Conservation (phyloP, 164 flowering plant genomes). For the Cinnamomum chago region DNA sequence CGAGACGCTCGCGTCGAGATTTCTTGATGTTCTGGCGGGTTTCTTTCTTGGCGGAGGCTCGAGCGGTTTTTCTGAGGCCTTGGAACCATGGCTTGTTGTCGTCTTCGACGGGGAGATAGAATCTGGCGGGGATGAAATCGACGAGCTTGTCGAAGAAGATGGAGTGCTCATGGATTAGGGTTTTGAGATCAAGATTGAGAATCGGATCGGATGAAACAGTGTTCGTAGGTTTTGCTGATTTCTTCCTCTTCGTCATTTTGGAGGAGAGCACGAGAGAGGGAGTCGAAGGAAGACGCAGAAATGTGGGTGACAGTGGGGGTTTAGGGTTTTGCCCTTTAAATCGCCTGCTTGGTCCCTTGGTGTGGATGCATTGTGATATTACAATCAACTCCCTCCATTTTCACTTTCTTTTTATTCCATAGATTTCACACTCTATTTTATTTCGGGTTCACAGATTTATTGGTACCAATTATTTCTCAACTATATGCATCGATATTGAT, state of each 20-base stretch:
- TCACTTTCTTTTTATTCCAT: too few relatives aligned
- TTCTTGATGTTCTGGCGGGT: slow-evolving; percentile 67
- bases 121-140: slow-evolving; percentile 68
- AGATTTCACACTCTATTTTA: too few relatives aligned
- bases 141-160: slow-evolving; percentile 64
- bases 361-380: too few relatives aligned
- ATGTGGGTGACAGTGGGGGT: not conserved
- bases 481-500: too few relatives aligned
- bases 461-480: too few relatives aligned
- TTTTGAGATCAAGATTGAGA: slow-evolving; percentile 32
- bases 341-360: too few relatives aligned
- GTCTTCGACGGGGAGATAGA: slow-evolving; percentile 56
- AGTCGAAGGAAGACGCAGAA: not conserved
- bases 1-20: slow-evolving; percentile 69
- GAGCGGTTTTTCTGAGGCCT: slow-evolving; percentile 65
- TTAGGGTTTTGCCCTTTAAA: not conserved
- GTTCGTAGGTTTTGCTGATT: not conserved
- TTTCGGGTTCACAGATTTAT: too few relatives aligned
- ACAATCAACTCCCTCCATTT: too few relatives aligned
- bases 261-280: not conserved
- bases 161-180: slow-evolving; percentile 40
- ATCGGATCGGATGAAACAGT: not conserved
- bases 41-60: slow-evolving; percentile 57
- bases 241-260: slow-evolving; percentile 8
- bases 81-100: slow-evolving; percentile 64